Base-by-base conservation (phyloP, 2,329 filamentous ascomycete species). In the Calonectria honghensis region DNA sequence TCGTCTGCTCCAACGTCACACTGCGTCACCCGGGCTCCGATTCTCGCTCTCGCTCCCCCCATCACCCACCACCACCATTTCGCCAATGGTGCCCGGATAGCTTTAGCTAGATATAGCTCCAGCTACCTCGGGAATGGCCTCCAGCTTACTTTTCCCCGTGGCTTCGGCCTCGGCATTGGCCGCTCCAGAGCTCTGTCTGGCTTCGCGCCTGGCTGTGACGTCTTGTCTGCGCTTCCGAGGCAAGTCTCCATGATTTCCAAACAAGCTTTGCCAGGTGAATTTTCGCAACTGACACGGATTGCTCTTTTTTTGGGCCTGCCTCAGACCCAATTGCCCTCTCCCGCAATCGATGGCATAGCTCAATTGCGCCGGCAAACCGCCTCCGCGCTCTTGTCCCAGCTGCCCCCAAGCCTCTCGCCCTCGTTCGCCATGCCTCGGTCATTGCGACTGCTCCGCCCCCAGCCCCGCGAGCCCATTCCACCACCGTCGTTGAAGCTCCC, bases 291-390 rank as follows among this genome's bases (percentile, higher is more conserved):
- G 68, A 79, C 61, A 20, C 24, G 5, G 68, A 13, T 45, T 70
- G 35, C 52, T 4, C 27, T 35, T 48, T 66, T 48, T 24, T 32
- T 20, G 74, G 75, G 73, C 61, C 31, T 70, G 13, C 16, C 31
- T 65, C 57, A 82, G 80, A 79, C 74, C 76, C 72, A 54, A 75
- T 79, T 52, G 68, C 80, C 35, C 73, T 77, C 37, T 74, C 78
- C 41, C 82, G 82, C 51, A 79, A 76, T 68, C 83, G 85, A 76
- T 88, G 86, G 86, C 84, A 87, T 75, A 84, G 81, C 76, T 85
- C 85, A 27, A 71, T 80, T 27, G 75, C 79, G 32, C 77, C 81
- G 39, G 73, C 75, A 24, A 74, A 81, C 66, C 81, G 81, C 70
- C 81, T 80, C 59, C 79, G 76, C 51, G 80, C 81, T 73, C 75